Evolutionary conservation across 768 basidiomycete genomes (phyloP), one percentile per base, ranked within the genome.

Genomic region (Phaeotremella skinneri): DNA sequence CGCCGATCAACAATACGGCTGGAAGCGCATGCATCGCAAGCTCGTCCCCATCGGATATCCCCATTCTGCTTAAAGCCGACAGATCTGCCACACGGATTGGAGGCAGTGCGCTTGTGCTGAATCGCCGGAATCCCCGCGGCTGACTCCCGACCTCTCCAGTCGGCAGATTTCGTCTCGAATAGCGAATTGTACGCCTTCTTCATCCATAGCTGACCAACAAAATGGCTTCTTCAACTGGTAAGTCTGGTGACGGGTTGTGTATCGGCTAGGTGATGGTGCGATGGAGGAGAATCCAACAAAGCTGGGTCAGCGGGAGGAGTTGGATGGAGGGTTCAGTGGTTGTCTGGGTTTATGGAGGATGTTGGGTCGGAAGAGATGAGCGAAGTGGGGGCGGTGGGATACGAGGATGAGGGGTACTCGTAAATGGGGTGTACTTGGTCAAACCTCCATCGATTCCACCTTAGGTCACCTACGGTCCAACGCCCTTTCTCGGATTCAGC

Each of bases 161-260:
- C 58, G 29, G 34, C 47, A 26, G 50, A 37, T 48, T 39, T 43
- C 45, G 37, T 11, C 56, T 13, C 41, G 14, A 23, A 34, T 39
- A 37, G 17, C 29, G 16, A 56, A 59, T 42, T 45, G 17, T 34
- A 31, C n/a, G 25, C n/a, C 31, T 32, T 37, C 61, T 27, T 49
- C 45, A 54, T 23, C 55, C 60, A 49, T 62, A n/a, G n/a, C n/a
- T n/a, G n/a, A n/a, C n/a, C 55, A 57, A 49, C 52, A 70, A 68
- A 70, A 70, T 70, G 69, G 69, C 69, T 65, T 65, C 69, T 59
- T 61, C 69, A 56, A 65, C 52, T 31, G 69, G 69, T 70, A 59
- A 70, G 69, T 64, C 43, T 20, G 27, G n/a, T n/a, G n/a, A n/a
- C n/a, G n/a, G 52, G 9, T 17, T 34, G 37, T 4, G 32, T 45